phyloP scores from a whole-genome alignment of 805 yeast species.

The Ogataea glucozyma region DNA sequence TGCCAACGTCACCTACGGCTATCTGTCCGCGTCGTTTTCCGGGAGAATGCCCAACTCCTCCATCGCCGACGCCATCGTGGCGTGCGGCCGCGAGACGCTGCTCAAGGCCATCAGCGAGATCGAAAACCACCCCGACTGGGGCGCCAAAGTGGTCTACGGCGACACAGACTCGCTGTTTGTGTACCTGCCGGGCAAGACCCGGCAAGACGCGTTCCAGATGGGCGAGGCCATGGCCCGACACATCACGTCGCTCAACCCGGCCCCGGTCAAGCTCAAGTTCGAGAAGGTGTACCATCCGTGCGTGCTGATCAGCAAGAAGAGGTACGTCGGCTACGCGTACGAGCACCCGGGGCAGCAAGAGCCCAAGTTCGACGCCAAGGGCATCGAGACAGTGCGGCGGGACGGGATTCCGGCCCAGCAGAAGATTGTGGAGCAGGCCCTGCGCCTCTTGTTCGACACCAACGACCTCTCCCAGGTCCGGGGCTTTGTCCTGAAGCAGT shows the following conservation, averaged over 20 bases:
- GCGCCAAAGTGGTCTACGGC: constrained; percentile 93
- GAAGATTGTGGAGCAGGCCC: constrained; percentile 69
- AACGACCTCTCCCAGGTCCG: constrained; percentile 72
- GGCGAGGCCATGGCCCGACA: constrained; percentile 69
- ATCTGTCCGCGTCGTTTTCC: constrained; percentile 89
- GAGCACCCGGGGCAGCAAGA: constrained; percentile 53
- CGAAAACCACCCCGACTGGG: constrained; percentile 61
- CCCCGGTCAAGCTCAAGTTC: constrained; percentile 80
- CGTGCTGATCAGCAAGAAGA: constrained; percentile 76
- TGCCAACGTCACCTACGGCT: constrained; percentile 96
- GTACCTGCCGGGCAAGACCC: constrained; percentile 79
- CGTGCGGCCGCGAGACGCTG: constrained; percentile 84
- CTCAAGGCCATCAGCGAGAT: constrained; percentile 69
- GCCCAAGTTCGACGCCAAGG: constrained; percentile 91
- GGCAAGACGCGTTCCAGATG: constrained; percentile 70
- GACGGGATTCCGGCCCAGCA: constrained; percentile 95
- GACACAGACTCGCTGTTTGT: constrained; percentile 95
- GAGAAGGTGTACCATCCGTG: constrained; percentile 93
- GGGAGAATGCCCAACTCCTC: constrained; percentile 98
- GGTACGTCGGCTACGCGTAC: constrained; percentile 87
- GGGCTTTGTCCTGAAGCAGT: constrained; percentile 61
- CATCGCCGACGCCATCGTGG: constrained; percentile 91
- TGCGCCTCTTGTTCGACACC: constrained; percentile 71
- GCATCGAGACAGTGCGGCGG: constrained; percentile 90
- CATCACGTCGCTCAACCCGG: constrained; percentile 69